These are phyloP conservation scores for Orbilia oligospora DNA, from an alignment of 2,329 filamentous ascomycete genomes.

Conservation along the genomic window DNA sequence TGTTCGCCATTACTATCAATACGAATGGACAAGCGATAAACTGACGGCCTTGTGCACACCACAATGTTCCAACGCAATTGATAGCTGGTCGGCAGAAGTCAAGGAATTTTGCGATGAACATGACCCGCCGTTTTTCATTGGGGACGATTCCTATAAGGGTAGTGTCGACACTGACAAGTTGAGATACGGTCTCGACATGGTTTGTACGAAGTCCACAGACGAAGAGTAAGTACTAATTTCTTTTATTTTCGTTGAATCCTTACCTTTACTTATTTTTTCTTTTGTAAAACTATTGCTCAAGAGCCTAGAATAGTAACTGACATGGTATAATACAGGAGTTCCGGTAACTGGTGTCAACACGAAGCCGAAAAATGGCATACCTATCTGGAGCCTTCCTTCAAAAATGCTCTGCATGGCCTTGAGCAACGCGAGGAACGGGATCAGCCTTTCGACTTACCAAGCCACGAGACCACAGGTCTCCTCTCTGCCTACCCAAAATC, in stretches of 20 bases:
- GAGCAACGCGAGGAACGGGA: neutral
- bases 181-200: slow-evolving; percentile 31
- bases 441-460: neutral
- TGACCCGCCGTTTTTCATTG: slow-evolving; percentile 26
- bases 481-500: slow-evolving; percentile 26
- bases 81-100: slow-evolving; percentile 2
- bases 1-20: slow-evolving; percentile 32
- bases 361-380: neutral
- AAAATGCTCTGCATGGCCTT: neutral
- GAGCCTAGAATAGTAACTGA: too few species aligned
- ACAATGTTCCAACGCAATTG: slow-evolving; percentile 6
- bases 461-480: slow-evolving; percentile 13
- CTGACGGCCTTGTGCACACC: slow-evolving; percentile 27
- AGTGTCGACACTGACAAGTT: slow-evolving; percentile 27
- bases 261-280: too few species aligned
- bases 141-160: slow-evolving; percentile 19
- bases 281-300: too few species aligned
- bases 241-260: neutral
- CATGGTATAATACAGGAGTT: neutral
- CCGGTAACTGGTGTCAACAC: slow-evolving; percentile 9
- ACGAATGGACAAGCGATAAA: slow-evolving; percentile 12
- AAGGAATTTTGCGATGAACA: slow-evolving; percentile 11
- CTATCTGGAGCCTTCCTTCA: neutral
- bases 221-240: neutral
- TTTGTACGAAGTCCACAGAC: slow-evolving; percentile 29